These are phyloP conservation scores for Auriscalpium orientale DNA, from an alignment of 768 basidiomycete genomes.

Conservation along the genomic window DNA sequence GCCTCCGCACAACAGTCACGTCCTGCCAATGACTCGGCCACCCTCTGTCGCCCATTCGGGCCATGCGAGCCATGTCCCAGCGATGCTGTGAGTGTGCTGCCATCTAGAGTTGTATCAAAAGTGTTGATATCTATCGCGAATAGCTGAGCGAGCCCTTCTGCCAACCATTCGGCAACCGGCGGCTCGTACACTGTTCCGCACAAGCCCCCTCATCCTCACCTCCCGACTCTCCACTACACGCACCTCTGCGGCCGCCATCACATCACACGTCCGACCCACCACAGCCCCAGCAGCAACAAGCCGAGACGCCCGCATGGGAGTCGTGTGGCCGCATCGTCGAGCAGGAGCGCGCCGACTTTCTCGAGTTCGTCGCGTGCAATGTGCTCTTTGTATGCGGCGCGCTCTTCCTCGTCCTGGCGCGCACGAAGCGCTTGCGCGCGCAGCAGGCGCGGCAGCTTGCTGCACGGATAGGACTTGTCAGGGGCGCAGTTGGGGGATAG, in stretches of 20 bases:
- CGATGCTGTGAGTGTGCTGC: conserved; percentile 27
- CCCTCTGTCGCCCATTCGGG: conserved; percentile 20
- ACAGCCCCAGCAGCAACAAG: conserved; percentile 20
- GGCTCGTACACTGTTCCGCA: conserved; percentile 74
- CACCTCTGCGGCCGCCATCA: conserved; percentile 9
- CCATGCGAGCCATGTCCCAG: conserved; percentile 36
- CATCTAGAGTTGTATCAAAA: conserved; percentile 1
- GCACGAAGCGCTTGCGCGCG: conserved; percentile 61
- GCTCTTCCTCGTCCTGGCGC: conserved; percentile 55
- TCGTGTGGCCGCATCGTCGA: conserved; percentile 82
- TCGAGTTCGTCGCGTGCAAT: conserved; percentile 86
- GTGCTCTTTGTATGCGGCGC: conserved; percentile 61
- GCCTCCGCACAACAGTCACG: conserved; percentile 2
- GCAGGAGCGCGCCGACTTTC: conserved; percentile 80
- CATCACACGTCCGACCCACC: conserved; percentile 2
- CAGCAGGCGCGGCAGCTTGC: conserved; percentile 78
- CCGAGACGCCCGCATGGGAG: conserved; percentile 82
- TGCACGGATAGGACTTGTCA: conserved; percentile 72
- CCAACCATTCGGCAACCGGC: conserved; percentile 91
- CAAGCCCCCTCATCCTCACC: conserved; percentile 17
- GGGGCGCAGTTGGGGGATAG: too few species aligned
- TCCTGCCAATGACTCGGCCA: conserved; percentile 10
- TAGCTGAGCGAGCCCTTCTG: conserved; percentile 87
- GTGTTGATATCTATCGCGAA: conserved; percentile 1
- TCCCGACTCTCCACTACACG: conserved; percentile 9